phyloP scores from a whole-genome alignment of 768 basidiomycete genomes.

The Tricholoma furcatifolium region DNA sequence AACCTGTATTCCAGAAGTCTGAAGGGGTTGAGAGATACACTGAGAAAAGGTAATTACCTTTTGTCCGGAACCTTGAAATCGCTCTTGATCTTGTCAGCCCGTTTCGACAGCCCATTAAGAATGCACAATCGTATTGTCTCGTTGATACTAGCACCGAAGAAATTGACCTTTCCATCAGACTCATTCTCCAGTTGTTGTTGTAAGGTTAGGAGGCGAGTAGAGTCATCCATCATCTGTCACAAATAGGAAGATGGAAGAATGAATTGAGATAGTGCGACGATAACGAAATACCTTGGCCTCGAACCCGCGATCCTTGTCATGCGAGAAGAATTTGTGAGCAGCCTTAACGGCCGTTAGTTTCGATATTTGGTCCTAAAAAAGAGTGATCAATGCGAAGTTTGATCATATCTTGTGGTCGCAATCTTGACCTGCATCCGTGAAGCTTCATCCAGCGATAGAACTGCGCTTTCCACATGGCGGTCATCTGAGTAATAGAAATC shows the following conservation, averaged over 20 bases:
- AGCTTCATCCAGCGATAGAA: slow-evolving; percentile 86
- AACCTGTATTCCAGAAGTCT: slow-evolving; percentile 53
- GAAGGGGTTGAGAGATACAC: background rate
- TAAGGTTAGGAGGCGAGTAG: slow-evolving; percentile 62
- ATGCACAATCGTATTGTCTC: slow-evolving; percentile 82
- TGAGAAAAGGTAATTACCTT: slow-evolving; percentile 50
- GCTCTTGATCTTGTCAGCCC: slow-evolving; percentile 82
- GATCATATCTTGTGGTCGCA: background rate
- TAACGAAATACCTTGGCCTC: slow-evolving; percentile 73
- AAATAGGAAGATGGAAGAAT: background rate
- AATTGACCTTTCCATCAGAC: slow-evolving; percentile 68
- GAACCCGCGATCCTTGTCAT: slow-evolving; percentile 89
- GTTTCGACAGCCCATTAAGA: slow-evolving; percentile 76
- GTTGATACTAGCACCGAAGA: slow-evolving; percentile 84
- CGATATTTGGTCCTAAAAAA: slow-evolving; percentile 66
- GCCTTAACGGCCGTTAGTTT: slow-evolving; percentile 71
- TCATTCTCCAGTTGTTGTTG: slow-evolving; percentile 93
- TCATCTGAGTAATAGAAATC: slow-evolving; percentile 99
- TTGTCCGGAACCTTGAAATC: slow-evolving; percentile 97
- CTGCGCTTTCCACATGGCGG: slow-evolving; percentile 88
- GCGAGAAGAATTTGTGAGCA: slow-evolving; percentile 91
- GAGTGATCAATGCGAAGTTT: background rate
- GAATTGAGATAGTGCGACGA: background rate
- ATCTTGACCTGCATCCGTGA: slow-evolving; percentile 53
- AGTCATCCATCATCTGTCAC: slow-evolving; percentile 89